A percentile compares a stretch with the other conserved stretches of the same genome.
Evolutionary conservation across 2,329 filamentous ascomycete genomes (phyloP).

Genomic region (Cercospora sesami): DNA sequence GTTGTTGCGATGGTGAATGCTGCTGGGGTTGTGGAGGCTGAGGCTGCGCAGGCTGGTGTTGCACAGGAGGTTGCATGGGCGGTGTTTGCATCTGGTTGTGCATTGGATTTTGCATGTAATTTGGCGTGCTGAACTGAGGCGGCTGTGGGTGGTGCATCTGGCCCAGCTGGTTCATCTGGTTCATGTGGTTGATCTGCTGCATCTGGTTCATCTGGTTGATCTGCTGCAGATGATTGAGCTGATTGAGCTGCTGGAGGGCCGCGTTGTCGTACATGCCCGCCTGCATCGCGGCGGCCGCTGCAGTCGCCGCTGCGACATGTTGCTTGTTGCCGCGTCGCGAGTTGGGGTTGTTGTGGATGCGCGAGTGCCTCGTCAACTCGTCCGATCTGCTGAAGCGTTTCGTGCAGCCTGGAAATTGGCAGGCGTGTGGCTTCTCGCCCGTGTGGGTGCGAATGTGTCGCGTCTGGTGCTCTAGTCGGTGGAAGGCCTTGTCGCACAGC

Average conservation of each 20-base stretch:
- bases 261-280: conserved; percentile 53
- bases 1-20: conserved; percentile 21
- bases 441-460: conserved; percentile 95
- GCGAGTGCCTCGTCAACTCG: conserved; percentile 92
- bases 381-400: conserved; percentile 97
- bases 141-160: conserved; percentile 27
- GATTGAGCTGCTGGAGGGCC: conserved; percentile 46
- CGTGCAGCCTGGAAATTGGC: conserved; percentile 90
- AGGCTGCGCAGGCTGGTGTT: conserved; percentile 13
- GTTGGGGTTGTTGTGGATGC: conserved; percentile 99
- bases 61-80: conserved; percentile 16
- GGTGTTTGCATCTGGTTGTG: conserved; percentile 11
- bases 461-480: conserved; percentile 92
- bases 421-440: conserved; percentile 96
- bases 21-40: conserved; percentile 18
- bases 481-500: conserved; percentile 97
- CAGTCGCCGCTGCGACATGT: conserved; percentile 60
- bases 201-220: conserved; percentile 71
- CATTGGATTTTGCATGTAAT: conserved; percentile 8
- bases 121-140: conserved; percentile 14
- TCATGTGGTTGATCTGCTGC: conserved; percentile 31
- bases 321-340: conserved; percentile 89
- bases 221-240: conserved; percentile 71
- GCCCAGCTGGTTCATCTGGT: conserved; percentile 29
- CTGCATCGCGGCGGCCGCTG: conserved; percentile 55